Conservation (phyloP, 768 basidiomycete genomes). For the Nidularia pulvinata region DNA sequence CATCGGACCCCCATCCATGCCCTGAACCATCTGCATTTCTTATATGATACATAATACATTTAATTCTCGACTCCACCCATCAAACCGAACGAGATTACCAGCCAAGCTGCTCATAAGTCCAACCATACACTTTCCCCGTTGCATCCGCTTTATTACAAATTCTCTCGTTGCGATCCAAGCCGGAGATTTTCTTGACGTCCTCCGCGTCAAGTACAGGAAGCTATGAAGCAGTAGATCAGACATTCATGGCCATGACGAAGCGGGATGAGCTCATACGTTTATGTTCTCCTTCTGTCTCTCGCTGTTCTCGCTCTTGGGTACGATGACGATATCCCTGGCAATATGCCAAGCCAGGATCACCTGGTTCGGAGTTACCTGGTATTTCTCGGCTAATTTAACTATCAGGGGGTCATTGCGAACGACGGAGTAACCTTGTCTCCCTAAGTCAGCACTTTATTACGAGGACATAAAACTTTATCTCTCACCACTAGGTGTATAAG, state of each 20-base stretch:
- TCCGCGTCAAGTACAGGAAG: constrained; percentile 31
- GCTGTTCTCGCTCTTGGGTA: constrained; percentile 46
- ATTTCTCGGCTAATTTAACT: constrained; percentile 41
- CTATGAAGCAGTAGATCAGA: constrained; percentile 13
- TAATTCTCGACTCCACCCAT: background rate
- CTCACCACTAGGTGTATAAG: constrained; percentile 47
- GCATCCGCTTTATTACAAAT: constrained; percentile 36
- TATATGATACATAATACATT: background rate
- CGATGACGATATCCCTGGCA: constrained; percentile 35
- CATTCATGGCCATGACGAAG: background rate
- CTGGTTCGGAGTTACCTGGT: constrained; percentile 43
- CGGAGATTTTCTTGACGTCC: constrained; percentile 43
- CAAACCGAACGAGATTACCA: constrained; percentile 15
- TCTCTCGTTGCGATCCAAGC: constrained; percentile 38
- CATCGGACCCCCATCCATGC: too few relatives aligned
- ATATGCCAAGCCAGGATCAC: constrained; percentile 54
- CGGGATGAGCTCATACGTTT: constrained; percentile 25
- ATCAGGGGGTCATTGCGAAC: constrained; percentile 47
- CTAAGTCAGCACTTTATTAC: background rate
- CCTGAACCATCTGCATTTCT: background rate
- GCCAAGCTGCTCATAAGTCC: constrained; percentile 34
- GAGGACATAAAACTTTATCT: background rate
- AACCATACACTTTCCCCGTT: constrained; percentile 32
- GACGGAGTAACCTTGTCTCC: constrained; percentile 30
- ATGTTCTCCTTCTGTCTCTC: constrained; percentile 51